Evolutionary conservation across 179 eudicot genomes (phyloP).

Genomic region (Spinacia oleracea): DNA sequence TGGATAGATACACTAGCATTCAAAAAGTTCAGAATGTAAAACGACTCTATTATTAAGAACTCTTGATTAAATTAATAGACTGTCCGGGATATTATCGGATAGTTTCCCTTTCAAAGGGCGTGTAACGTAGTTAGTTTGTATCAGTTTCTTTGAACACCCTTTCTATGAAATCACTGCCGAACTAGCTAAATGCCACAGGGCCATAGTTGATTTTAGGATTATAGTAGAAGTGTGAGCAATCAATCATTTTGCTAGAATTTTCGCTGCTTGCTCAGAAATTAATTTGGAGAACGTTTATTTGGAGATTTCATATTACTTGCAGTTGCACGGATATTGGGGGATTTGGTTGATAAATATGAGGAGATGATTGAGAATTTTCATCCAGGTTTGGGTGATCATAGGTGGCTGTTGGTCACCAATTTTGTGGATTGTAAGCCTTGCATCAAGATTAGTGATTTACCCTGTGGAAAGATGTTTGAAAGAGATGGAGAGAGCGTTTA

Average conservation of each 20-base stretch:
- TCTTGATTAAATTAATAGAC: background rate
- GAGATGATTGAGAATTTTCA: constrained; percentile 38
- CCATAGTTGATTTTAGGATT: background rate
- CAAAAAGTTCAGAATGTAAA: background rate
- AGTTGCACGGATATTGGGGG: constrained; percentile 57
- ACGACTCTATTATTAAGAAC: background rate
- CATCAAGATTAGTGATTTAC: constrained; percentile 47
- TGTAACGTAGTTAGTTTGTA: background rate
- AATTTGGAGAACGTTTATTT: constrained; percentile 45
- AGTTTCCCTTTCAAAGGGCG: no score
- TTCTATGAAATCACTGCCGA: background rate
- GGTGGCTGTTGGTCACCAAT: constrained; percentile 61
- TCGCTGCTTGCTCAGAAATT: no score
- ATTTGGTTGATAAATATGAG: constrained; percentile 49
- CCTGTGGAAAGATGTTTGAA: constrained; percentile 47
- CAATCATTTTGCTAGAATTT: background rate
- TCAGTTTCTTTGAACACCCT: background rate
- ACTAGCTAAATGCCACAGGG: background rate
- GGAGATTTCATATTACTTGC: constrained; percentile 46
- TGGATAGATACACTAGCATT: background rate
- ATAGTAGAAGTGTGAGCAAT: background rate
- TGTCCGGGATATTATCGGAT: background rate
- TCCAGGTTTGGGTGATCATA: constrained; percentile 33
- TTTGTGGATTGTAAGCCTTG: constrained; percentile 59
- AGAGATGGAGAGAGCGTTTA: constrained; percentile 51